Evolutionary conservation across 2,329 filamentous ascomycete genomes (phyloP).

Genomic region (Aspergillus brasiliensis): DNA sequence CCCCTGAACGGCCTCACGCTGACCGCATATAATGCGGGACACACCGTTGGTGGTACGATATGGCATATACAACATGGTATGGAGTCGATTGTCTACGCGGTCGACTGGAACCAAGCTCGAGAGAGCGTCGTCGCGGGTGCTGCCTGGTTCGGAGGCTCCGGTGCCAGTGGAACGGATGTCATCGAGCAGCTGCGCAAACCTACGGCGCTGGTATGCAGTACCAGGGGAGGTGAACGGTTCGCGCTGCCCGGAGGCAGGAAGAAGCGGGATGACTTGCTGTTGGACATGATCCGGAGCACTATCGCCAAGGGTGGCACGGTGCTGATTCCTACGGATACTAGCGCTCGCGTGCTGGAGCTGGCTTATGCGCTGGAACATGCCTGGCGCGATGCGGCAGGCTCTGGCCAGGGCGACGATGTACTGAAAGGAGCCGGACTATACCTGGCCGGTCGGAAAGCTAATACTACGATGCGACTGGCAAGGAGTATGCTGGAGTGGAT

Average conservation of each 20-base stretch:
- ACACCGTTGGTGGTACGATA: constrained; percentile 94
- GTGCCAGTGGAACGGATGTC: constrained; percentile 80
- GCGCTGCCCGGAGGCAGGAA: constrained; percentile 71
- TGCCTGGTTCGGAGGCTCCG: constrained; percentile 85
- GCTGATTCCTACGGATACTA: constrained; percentile 91
- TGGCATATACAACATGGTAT: constrained; percentile 98
- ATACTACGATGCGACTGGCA: constrained; percentile 86
- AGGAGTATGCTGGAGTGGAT: constrained; percentile 99
- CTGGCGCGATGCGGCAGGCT: constrained; percentile 69
- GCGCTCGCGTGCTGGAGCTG: constrained; percentile 88
- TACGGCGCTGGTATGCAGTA: constrained; percentile 90
- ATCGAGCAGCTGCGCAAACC: constrained; percentile 92
- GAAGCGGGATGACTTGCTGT: constrained; percentile 80
- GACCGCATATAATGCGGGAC: constrained; percentile 94
- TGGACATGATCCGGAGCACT: constrained; percentile 79
- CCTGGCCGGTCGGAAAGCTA: constrained; percentile 81
- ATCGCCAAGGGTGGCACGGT: constrained; percentile 84
- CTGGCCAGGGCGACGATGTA: constrained; percentile 53
- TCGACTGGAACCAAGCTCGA: constrained; percentile 97
- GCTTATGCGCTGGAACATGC: constrained; percentile 90
- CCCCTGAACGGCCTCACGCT: constrained; percentile 89
- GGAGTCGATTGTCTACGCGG: constrained; percentile 95
- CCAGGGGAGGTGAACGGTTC: constrained; percentile 72
- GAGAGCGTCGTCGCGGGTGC: constrained; percentile 94
- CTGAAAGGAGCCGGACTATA: constrained; percentile 65